phyloP scores from a whole-genome alignment of 805 yeast species.

The Wickerhamomyces mucosus region DNA sequence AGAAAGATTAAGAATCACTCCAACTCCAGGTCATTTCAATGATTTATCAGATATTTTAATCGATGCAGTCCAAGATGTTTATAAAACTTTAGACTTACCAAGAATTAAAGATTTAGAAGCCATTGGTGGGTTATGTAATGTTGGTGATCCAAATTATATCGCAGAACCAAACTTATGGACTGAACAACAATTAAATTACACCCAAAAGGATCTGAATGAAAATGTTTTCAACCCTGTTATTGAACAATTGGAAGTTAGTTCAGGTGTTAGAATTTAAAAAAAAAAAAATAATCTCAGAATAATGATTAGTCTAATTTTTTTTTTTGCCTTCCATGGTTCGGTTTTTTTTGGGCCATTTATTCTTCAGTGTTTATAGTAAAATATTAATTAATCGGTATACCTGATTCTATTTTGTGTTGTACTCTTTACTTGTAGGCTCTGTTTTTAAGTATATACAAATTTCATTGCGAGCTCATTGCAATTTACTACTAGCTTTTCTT shows the following conservation, averaged over 20 bases:
- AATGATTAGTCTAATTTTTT: no score
- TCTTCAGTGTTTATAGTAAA: no score
- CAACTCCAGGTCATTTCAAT: slow-evolving; percentile 91
- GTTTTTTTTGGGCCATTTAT: no score
- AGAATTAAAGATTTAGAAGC: slow-evolving; percentile 70
- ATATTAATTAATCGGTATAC: no score
- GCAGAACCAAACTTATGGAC: slow-evolving; percentile 77
- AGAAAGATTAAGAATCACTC: slow-evolving; percentile 95
- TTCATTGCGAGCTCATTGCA: no score
- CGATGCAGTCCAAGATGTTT: slow-evolving; percentile 72
- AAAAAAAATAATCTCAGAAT: no score
- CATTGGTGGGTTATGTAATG: slow-evolving; percentile 87
- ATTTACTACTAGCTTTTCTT: no score
- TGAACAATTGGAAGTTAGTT: slow-evolving; percentile 57
- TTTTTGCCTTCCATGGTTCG: no score
- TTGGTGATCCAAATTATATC: slow-evolving; percentile 47
- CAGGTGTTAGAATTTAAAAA: slow-evolving; percentile 39
- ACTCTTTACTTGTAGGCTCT: no score
- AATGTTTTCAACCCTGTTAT: slow-evolving; percentile 59
- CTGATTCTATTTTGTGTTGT: no score
- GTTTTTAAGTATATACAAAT: no score
- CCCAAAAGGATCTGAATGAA: slow-evolving; percentile 52
- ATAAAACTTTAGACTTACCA: slow-evolving; percentile 62
- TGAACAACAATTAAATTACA: slow-evolving; percentile 58
- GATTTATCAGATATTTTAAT: slow-evolving; percentile 70